Evolutionary conservation across 1,284 basidiomycete genomes (phyloP), one percentile per base, ranked within the genome.

Genomic region (Melanopsichium pennsylvanicum): DNA sequence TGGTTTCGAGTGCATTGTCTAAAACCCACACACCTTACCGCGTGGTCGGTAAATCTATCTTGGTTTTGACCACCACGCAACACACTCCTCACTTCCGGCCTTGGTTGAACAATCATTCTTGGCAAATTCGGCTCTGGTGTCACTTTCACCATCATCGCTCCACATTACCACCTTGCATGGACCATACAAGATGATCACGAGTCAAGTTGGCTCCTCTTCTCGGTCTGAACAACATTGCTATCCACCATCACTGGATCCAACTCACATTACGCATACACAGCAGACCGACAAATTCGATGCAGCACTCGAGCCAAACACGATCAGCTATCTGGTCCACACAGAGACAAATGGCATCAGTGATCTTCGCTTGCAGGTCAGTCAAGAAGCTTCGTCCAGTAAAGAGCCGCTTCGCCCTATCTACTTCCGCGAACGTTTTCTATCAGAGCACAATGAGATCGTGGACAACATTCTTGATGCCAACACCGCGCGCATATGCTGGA

Each of bases 371-470:
- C 60, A 73, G 27, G 61, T 75, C 47, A 67, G 61, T 48, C 34
- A 52, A 18, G 48, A 63, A 25, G 25, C 56, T 5, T 54, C 62
- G 1, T 44, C 45, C 15, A 44, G 49, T 34, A 57, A 66, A 32
- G 37, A 58, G 1, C 68, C 51, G 2, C 42, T 61, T 10, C 52
- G 61, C 6, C 73, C 75, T 4, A 45, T 47, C 13, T 77, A 64
- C 55, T 59, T 71, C 43, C 63, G 70, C 31, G 61, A 77, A 12
- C 34, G 75, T 10, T 25, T 29, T 2, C 47, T 77, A 15, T 55
- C 59, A 1, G 51, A 70, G 21, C 18, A 66, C 11, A 54, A 74
- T 31, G 75, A 77, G 61, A 77, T 77, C 26, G 68, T 77, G 11
- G 75, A 77, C 45, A 49, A 36, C 15, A 52, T 77, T 25, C 22